Conservation (phyloP, 495 filamentous ascomycete species). For the Trichoderma orchidacearum region DNA sequence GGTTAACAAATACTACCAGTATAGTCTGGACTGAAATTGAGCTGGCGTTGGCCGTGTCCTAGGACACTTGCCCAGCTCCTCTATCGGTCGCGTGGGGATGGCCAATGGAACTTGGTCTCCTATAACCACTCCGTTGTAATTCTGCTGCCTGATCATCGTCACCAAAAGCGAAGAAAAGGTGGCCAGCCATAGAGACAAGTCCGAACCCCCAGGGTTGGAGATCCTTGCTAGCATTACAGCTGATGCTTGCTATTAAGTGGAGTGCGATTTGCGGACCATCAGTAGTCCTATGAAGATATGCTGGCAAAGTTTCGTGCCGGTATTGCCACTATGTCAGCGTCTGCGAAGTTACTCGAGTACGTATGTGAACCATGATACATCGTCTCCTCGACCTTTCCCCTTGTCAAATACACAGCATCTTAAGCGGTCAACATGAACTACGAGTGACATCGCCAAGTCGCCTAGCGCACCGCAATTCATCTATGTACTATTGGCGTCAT, state of each 20-base stretch:
- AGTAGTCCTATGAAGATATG: too few relatives aligned
- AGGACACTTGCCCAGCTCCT: background rate
- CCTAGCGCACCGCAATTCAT: too few relatives aligned
- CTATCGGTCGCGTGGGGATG: background rate
- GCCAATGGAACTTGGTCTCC: background rate
- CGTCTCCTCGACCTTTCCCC: too few relatives aligned
- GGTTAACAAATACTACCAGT: background rate
- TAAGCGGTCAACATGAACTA: too few relatives aligned
- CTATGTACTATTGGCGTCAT: too few relatives aligned
- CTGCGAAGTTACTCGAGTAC: too few relatives aligned
- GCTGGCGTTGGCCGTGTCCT: background rate
- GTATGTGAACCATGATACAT: too few relatives aligned
- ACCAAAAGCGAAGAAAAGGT: background rate
- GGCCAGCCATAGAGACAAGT: background rate
- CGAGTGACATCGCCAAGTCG: too few relatives aligned
- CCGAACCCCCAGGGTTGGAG: background rate
- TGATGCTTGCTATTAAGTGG: background rate
- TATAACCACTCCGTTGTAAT: background rate
- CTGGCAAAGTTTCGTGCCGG: too few relatives aligned
- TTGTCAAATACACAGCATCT: too few relatives aligned
- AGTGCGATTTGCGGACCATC: background rate
- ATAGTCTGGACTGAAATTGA: background rate
- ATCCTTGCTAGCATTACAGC: background rate
- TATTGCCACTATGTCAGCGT: too few relatives aligned
- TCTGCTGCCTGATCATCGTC: background rate